Evolutionary conservation across 148 eudicot species (phyloP).

Genomic region (Fagopyrum tataricum): DNA sequence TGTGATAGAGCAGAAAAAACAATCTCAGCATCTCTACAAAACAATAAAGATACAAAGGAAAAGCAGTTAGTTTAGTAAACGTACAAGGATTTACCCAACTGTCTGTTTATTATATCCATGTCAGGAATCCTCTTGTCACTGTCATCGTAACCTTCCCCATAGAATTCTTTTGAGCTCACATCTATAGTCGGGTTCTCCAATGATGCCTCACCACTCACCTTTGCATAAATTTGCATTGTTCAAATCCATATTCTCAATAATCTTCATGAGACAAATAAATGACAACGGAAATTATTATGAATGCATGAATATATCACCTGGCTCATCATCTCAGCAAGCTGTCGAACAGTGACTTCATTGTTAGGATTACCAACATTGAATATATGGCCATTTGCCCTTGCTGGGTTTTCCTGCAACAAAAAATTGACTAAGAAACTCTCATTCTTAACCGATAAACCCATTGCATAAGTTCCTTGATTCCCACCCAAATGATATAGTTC

Average conservation of each 20-base stretch:
- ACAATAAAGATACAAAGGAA: neutral
- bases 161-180: conserved; percentile 88
- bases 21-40: neutral
- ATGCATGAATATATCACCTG: conserved; percentile 35
- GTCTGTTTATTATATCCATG: conserved; percentile 94
- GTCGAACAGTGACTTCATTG: conserved; percentile 97
- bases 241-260: neutral
- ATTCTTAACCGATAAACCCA: neutral
- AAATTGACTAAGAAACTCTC: neutral
- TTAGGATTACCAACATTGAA: conserved; percentile 97
- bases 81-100: conserved; percentile 50
- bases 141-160: conserved; percentile 94
- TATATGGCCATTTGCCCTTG: conserved; percentile 93
- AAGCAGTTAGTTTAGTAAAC: neutral
- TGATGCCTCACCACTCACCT: conserved; percentile 76
- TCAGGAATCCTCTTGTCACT: conserved; percentile 98
- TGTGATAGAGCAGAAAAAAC: conserved; percentile 13
- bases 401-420: conserved; percentile 74
- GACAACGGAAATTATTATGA: neutral
- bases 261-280: neutral
- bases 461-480: no score
- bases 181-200: conserved; percentile 77
- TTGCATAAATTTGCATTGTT: conserved; percentile 56
- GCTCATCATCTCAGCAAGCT: conserved; percentile 99
- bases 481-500: no score